These are phyloP conservation scores for Claviceps africana DNA, from an alignment of 2,329 filamentous ascomycete genomes.

Conservation along the genomic window DNA sequence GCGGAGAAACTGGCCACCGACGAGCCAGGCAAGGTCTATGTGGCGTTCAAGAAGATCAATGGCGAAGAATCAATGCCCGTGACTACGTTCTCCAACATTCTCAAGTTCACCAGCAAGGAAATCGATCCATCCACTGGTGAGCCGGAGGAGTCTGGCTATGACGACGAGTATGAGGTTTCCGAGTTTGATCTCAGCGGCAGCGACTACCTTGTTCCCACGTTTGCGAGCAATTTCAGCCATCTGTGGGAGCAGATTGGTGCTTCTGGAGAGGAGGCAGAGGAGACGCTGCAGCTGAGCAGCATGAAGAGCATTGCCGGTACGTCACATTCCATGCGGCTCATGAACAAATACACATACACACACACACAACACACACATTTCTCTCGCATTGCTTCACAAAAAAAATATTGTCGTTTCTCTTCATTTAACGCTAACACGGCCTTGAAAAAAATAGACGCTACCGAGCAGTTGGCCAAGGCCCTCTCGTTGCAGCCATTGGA, in stretches of 20 bases:
- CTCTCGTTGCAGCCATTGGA: slow-evolving; percentile 88
- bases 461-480: slow-evolving; percentile 73
- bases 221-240: slow-evolving; percentile 88
- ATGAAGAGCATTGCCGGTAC: slow-evolving; percentile 86
- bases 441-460: slow-evolving; percentile 55
- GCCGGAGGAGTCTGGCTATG: slow-evolving; percentile 83
- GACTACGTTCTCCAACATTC: slow-evolving; percentile 74
- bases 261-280: slow-evolving; percentile 76
- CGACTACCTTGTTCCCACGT: slow-evolving; percentile 87
- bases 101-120: slow-evolving; percentile 97
- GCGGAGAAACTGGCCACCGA: slow-evolving; percentile 70
- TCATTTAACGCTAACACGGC: slow-evolving; percentile 11
- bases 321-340: slow-evolving; percentile 17
- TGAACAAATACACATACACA: background rate
- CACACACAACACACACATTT: background rate
- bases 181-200: slow-evolving; percentile 82
- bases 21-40: slow-evolving; percentile 85
- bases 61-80: slow-evolving; percentile 66
- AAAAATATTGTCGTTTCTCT: background rate
- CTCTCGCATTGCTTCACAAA: background rate
- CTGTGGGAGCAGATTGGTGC: slow-evolving; percentile 89
- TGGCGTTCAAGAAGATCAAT: slow-evolving; percentile 74
- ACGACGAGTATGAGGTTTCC: slow-evolving; percentile 94
- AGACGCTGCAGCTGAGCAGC: slow-evolving; percentile 76
- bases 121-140: slow-evolving; percentile 90